Base-by-base conservation (phyloP, 2,329 filamentous ascomycete genomes). In the Lachnellula occidentalis region DNA sequence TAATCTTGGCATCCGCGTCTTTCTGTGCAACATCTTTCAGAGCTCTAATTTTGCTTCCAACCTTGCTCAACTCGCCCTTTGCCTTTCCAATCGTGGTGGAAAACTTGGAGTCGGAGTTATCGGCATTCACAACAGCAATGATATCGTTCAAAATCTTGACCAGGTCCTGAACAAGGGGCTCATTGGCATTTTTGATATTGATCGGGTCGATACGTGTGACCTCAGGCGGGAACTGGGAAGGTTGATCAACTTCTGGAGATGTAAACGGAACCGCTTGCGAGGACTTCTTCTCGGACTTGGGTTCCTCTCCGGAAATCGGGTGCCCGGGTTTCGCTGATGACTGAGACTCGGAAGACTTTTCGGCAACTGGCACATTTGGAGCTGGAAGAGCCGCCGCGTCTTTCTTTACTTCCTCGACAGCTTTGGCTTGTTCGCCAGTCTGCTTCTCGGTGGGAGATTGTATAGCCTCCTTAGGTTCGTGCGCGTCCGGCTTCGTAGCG, bases 131-230 rank as follows among this genome's bases (percentile, higher is more conserved):
- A 46, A 95, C 90, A 8, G 89, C 85, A 68, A 99, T 96, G 65
- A 99, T 87, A 71, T 95, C 90, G 74, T 99, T 99, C 65, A 99
- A 80, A 74, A 96, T 92, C 75, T 90, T 92, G 56, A 95, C 90
- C 5, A 99, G 78, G 66, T 97, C 90, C 72, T 96, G 91, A 21
- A 97, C 88, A 36, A 96, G 81, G 27, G 90, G 88, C 69, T 97
- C 92, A 56, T 85, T 83, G 51, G 88, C 90, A 65, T 90, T 82
- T 51, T 82, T 79, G 22, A 95, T 81, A 49, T 80, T 80, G 55
- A 96, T 76, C 58, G 91, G 83, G 67, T 96, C 89, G 63, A 97
- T 90, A 15, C 83, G 82, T 57, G 84, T 67, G 21, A 74, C 74
- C 19, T 85, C 75, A 43, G 86, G 81, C 52, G 82, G 82, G 68